Conservation (phyloP, 768 basidiomycete genomes). For the Mycena leptocephala region DNA sequence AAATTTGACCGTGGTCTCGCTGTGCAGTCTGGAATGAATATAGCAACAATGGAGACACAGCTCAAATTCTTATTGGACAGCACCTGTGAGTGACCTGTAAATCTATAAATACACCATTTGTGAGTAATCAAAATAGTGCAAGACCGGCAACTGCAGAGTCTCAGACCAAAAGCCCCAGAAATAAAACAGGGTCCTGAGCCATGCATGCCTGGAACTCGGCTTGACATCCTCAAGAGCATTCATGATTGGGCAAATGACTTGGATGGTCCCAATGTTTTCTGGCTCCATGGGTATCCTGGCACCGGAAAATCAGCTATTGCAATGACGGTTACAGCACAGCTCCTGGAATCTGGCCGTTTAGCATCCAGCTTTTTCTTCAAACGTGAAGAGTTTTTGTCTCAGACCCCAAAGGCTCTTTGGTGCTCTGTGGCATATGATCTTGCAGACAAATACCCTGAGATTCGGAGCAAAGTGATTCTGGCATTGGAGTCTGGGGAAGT, state of each 20-base stretch:
- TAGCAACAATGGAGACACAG: constrained; percentile 29
- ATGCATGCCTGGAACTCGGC: constrained; percentile 1
- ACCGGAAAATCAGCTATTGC: constrained; percentile 23
- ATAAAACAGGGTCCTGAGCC: background rate
- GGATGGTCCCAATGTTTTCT: constrained; percentile 8
- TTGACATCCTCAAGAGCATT: background rate
- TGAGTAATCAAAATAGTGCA: constrained; percentile 5
- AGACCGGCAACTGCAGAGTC: background rate
- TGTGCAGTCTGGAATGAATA: constrained; percentile 36
- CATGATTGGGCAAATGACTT: background rate
- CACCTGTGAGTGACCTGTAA: constrained; percentile 1
- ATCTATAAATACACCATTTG: background rate
- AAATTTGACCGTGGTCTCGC: constrained; percentile 44
- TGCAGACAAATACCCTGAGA: background rate
- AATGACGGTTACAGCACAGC: background rate
- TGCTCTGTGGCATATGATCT: constrained; percentile 28
- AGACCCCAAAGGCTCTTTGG: constrained; percentile 23
- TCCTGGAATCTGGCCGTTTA: background rate
- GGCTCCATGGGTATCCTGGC: constrained; percentile 18
- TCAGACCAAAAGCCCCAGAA: background rate
- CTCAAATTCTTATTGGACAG: constrained; percentile 22
- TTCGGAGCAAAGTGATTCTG: background rate
- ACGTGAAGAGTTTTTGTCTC: constrained; percentile 14
- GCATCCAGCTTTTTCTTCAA: constrained; percentile 21
- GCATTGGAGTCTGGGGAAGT: background rate